Evolutionary conservation across 108 stramenopile genomes (phyloP).

Genomic region (Cylindrotheca fusiformis): DNA sequence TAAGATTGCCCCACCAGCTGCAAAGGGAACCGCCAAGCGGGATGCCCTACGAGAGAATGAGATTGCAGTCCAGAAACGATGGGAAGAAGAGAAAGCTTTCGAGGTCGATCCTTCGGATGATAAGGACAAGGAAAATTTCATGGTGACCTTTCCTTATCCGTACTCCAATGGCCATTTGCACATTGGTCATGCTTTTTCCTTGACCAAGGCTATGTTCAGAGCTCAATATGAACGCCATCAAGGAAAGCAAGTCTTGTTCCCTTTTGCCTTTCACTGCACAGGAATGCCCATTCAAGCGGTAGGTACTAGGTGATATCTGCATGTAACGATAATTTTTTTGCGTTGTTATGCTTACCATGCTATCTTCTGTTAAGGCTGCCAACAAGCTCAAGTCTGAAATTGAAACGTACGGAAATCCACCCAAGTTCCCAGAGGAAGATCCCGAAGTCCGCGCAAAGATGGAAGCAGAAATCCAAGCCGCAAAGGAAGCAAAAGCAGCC

Average conservation of each 20-base stretch:
- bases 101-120: slow-evolving; percentile 58
- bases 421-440: slow-evolving; percentile 88
- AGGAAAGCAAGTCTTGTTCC: slow-evolving; percentile 95
- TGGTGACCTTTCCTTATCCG: slow-evolving; percentile 98
- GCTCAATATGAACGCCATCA: slow-evolving; percentile 91
- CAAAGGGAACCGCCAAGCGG: slow-evolving; percentile 80
- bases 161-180: slow-evolving; percentile 98
- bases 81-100: slow-evolving; percentile 75
- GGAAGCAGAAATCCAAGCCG: slow-evolving; percentile 72
- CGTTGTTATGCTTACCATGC: too few species aligned
- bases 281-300: slow-evolving; percentile 99
- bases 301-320: slow-evolving; percentile 25
- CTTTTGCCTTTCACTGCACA: slow-evolving; percentile 99
- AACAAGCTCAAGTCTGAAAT: slow-evolving; percentile 97
- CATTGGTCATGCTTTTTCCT: slow-evolving; percentile 96
- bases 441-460: slow-evolving; percentile 80
- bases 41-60: slow-evolving; percentile 77
- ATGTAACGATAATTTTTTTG: too few species aligned
- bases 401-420: slow-evolving; percentile 81
- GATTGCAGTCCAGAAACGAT: slow-evolving; percentile 67
- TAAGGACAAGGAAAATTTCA: slow-evolving; percentile 67
- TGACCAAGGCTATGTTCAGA: slow-evolving; percentile 96
- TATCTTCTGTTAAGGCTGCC: slow-evolving; percentile 69
- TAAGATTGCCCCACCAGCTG: slow-evolving; percentile 31
- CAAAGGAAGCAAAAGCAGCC: slow-evolving; percentile 55